A percentile compares a stretch with the other conserved stretches of the same genome.
Conservation (phyloP, 106 monocot species). For the Acorus gramineus region DNA sequence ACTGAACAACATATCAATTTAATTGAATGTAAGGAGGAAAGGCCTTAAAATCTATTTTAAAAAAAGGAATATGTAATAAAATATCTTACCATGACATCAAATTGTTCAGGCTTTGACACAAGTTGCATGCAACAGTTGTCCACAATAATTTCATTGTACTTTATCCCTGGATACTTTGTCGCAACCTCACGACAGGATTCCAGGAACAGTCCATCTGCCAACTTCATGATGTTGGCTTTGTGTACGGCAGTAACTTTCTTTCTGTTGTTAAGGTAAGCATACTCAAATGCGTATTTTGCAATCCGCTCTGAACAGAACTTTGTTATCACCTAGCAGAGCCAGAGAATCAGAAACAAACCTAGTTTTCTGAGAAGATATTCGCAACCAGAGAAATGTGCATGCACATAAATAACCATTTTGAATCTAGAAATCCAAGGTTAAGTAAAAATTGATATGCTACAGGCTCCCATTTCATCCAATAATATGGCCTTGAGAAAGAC, state of each 20-base stretch:
- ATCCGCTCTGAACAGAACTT: slow-evolving; percentile 65
- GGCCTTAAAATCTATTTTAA: too few relatives aligned
- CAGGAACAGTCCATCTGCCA: slow-evolving; percentile 59
- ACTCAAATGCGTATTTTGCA: slow-evolving; percentile 65
- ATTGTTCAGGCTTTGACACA: slow-evolving; percentile 63
- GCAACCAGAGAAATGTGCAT: too few relatives aligned
- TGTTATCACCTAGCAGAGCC: slow-evolving; percentile 48
- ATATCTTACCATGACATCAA: slow-evolving; percentile 53
- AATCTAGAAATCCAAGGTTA: too few relatives aligned
- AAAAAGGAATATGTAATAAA: neutral
- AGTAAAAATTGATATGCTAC: too few relatives aligned
- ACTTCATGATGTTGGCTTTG: slow-evolving; percentile 66
- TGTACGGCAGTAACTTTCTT: slow-evolving; percentile 68
- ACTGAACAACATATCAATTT: too few relatives aligned
- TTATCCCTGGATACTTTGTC: slow-evolving; percentile 47
- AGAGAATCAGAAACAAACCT: neutral
- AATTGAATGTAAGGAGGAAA: too few relatives aligned
- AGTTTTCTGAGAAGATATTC: too few relatives aligned
- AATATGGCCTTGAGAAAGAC: too few relatives aligned
- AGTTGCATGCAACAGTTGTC: slow-evolving; percentile 58
- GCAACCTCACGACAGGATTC: slow-evolving; percentile 61
- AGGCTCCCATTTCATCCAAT: too few relatives aligned
- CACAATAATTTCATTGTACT: slow-evolving; percentile 54
- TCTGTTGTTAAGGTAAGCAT: slow-evolving; percentile 65
- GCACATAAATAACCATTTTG: too few relatives aligned